Conservation (phyloP, 2,329 filamentous ascomycete genomes). For the Fusarium nygamai region DNA sequence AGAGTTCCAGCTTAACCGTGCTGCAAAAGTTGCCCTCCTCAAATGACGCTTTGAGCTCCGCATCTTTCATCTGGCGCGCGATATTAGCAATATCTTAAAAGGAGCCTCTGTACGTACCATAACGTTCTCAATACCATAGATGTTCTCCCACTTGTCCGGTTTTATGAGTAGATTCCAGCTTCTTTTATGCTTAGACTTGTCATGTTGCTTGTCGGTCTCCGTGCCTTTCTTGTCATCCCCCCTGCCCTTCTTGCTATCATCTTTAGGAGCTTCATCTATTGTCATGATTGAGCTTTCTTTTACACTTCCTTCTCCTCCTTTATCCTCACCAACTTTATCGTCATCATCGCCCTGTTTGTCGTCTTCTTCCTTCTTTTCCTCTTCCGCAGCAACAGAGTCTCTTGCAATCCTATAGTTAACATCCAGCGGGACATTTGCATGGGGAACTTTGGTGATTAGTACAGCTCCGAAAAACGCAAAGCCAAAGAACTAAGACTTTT, state of each 20-base stretch:
- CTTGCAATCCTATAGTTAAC: background rate
- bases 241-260: fast-evolving
- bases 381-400: background rate
- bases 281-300: fast-evolving
- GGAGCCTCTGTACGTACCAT: background rate
- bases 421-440: background rate
- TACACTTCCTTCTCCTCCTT: fast-evolving
- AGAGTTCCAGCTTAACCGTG: background rate
- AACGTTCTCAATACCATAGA: background rate
- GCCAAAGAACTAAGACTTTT: background rate
- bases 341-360: background rate
- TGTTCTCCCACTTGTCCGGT: background rate
- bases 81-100: background rate
- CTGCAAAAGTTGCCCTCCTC: background rate
- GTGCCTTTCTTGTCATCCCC: background rate
- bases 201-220: fast-evolving
- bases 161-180: background rate
- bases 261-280: too few relatives aligned
- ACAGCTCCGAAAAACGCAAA: background rate
- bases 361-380: background rate
- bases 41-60: background rate
- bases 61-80: fast-evolving
- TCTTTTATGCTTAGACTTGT: background rate
- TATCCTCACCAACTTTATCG: background rate
- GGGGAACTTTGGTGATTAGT: background rate